A percentile compares a stretch with the other conserved stretches of the same genome.
Conservation (phyloP, 208 protist genomes). For the Herpetomonas tarakana region DNA sequence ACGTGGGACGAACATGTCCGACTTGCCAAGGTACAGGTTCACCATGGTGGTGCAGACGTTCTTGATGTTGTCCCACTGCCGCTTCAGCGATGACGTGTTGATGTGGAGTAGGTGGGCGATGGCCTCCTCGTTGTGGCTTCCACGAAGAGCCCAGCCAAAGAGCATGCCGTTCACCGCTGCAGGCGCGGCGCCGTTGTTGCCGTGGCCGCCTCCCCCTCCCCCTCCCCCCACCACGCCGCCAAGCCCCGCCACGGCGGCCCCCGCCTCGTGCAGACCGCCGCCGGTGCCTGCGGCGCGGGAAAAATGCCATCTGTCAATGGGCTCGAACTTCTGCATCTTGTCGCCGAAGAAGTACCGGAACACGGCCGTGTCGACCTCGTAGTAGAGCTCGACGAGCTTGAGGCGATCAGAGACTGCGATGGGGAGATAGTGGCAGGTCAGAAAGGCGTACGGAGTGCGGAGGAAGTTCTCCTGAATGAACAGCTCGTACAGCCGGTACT, state of each 20-base stretch:
- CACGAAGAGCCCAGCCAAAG: not conserved
- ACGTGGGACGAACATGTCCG: slow-evolving; percentile 53
- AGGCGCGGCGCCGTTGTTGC: not conserved
- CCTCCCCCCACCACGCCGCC: not conserved
- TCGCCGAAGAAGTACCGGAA: slow-evolving; percentile 76
- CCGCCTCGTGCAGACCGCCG: not conserved
- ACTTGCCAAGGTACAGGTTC: slow-evolving; percentile 73
- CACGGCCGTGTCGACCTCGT: slow-evolving; percentile 58
- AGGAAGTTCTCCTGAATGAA: slow-evolving; percentile 52
- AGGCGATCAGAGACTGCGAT: slow-evolving; percentile 57
- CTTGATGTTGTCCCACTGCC: slow-evolving; percentile 85
- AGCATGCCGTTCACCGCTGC: not conserved
- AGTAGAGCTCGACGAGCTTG: slow-evolving; percentile 72
- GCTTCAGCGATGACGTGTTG: slow-evolving; percentile 27
- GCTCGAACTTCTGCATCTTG: slow-evolving; percentile 47
- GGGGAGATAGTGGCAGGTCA: slow-evolving; percentile 68
- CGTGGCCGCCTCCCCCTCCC: not conserved
- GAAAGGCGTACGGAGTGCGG: slow-evolving; percentile 72
- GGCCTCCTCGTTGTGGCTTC: slow-evolving; percentile 3
- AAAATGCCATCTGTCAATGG: slow-evolving; percentile 1
- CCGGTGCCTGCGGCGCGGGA: not conserved
- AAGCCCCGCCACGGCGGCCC: not conserved
- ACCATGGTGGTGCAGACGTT: slow-evolving; percentile 62
- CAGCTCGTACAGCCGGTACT: slow-evolving; percentile 73
- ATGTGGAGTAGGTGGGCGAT: slow-evolving; percentile 4